A percentile compares a stretch with the other conserved stretches of the same genome.
phyloP scores from a whole-genome alignment of 805 yeast genomes.

The Hanseniaspora singularis region DNA sequence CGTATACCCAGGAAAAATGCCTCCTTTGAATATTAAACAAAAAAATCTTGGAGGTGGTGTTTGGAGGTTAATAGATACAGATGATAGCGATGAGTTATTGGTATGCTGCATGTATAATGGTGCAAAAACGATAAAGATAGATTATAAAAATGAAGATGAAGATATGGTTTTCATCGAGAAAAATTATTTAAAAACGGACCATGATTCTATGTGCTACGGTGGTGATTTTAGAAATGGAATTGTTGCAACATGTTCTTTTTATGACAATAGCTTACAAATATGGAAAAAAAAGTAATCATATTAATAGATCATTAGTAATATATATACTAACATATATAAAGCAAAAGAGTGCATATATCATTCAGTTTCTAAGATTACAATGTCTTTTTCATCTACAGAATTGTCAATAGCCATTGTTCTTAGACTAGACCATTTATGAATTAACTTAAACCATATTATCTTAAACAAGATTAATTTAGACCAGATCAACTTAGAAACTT shows the following conservation, averaged over 20 bases:
- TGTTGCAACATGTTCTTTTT: slow-evolving; percentile 80
- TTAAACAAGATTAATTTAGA: background rate
- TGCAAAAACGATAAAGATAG: slow-evolving; percentile 50
- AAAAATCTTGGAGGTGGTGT: slow-evolving; percentile 81
- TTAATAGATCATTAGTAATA: background rate
- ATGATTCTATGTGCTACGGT: slow-evolving; percentile 89
- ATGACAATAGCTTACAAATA: slow-evolving; percentile 67
- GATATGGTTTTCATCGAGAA: slow-evolving; percentile 26
- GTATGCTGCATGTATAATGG: slow-evolving; percentile 96
- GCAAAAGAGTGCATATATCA: background rate
- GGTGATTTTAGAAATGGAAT: slow-evolving; percentile 66
- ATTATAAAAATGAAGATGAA: slow-evolving; percentile 22
- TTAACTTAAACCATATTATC: background rate
- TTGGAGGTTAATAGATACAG: slow-evolving; percentile 67
- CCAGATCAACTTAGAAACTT: background rate
- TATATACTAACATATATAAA: background rate
- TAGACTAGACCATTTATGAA: background rate
- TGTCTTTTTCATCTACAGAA: background rate
- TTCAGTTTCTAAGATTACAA: slow-evolving; percentile 7
- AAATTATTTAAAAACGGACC: slow-evolving; percentile 46
- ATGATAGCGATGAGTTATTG: slow-evolving; percentile 37
- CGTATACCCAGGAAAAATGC: slow-evolving; percentile 43
- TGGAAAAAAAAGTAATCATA: slow-evolving; percentile 36
- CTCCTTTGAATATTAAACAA: slow-evolving; percentile 33
- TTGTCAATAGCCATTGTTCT: slow-evolving; percentile 1